Evolutionary conservation across 768 basidiomycete genomes (phyloP).

Genomic region (Coprinellus aureogranulatus): DNA sequence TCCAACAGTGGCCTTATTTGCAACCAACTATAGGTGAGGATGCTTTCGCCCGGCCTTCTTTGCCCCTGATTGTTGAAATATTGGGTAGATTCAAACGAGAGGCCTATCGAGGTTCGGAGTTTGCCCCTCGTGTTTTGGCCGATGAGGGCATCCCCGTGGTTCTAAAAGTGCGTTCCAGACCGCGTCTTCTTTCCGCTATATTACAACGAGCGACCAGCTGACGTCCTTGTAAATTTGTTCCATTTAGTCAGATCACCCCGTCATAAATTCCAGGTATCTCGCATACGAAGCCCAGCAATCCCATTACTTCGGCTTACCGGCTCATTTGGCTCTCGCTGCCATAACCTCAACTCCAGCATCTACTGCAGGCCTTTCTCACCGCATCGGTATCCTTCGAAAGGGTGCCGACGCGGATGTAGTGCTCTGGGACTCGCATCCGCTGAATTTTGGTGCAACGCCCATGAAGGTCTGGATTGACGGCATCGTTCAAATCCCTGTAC

Average conservation of each 20-base stretch:
- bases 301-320: constrained; percentile 62
- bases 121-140: constrained; percentile 71
- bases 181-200: neutral
- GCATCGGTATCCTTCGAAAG: constrained; percentile 60
- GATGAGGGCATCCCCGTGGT: constrained; percentile 71
- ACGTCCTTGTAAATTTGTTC: neutral
- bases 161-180: constrained; percentile 59
- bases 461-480: constrained; percentile 83
- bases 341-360: constrained; percentile 67
- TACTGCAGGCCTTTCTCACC: constrained; percentile 70
- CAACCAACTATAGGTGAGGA: constrained; percentile 64
- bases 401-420: constrained; percentile 72
- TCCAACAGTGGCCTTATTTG: constrained; percentile 78
- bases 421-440: constrained; percentile 74
- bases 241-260: constrained; percentile 55
- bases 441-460: constrained; percentile 73
- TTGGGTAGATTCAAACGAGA: constrained; percentile 44
- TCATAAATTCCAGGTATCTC: constrained; percentile 64
- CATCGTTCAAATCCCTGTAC: constrained; percentile 62
- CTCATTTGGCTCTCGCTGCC: constrained; percentile 56
- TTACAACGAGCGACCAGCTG: neutral
- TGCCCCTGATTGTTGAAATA: neutral
- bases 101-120: constrained; percentile 71
- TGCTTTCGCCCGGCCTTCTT: neutral
- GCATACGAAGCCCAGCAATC: constrained; percentile 72